phyloP scores from a whole-genome alignment of 768 basidiomycete genomes.

The Clathrus columnatus region DNA sequence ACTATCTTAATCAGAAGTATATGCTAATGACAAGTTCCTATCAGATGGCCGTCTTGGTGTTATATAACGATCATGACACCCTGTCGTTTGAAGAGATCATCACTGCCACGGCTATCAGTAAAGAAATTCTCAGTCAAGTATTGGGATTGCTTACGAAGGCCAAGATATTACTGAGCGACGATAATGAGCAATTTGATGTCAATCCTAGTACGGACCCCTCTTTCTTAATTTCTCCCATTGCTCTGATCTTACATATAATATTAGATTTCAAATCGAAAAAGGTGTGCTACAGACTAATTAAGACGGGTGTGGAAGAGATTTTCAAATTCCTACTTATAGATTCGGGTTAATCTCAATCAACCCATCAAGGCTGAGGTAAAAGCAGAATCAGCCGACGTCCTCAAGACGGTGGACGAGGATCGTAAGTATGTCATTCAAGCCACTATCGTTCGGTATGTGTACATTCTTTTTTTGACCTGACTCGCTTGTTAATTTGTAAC shows the following conservation, averaged over 20 bases:
- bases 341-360: conserved; percentile 81
- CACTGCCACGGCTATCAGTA: conserved; percentile 69
- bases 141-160: conserved; percentile 69
- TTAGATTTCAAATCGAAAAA: conserved; percentile 25
- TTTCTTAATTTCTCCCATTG: neutral
- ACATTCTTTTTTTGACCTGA: conserved; percentile 21
- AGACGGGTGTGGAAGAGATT: neutral
- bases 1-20: conserved; percentile 90
- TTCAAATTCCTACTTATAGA: conserved; percentile 31
- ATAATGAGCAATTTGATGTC: conserved; percentile 82
- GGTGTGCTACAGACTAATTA: conserved; percentile 6
- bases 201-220: conserved; percentile 65
- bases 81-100: conserved; percentile 73
- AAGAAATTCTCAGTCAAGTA: conserved; percentile 62
- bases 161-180: conserved; percentile 83
- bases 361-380: conserved; percentile 94
- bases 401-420: conserved; percentile 95
- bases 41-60: conserved; percentile 90
- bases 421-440: conserved; percentile 95
- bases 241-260: neutral
- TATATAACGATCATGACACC: conserved; percentile 89
- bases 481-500: conserved; percentile 11
- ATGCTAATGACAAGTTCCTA: conserved; percentile 92
- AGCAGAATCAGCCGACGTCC: conserved; percentile 78
- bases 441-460: conserved; percentile 68